Evolutionary conservation across 495 filamentous ascomycete species (phyloP).

Genomic region (Clavariopsis aquatica): DNA sequence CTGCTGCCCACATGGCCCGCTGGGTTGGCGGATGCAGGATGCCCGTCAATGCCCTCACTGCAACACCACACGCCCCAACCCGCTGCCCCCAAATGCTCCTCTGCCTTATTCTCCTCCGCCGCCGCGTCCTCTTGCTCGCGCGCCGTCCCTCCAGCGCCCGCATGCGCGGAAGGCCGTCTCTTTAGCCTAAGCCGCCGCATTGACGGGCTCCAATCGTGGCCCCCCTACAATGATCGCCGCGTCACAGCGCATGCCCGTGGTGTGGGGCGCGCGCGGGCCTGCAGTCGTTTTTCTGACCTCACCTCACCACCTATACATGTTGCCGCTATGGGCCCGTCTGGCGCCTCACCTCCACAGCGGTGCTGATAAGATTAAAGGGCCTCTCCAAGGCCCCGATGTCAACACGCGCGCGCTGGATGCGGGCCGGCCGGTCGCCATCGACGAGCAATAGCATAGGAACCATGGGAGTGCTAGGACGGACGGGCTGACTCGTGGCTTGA

Average conservation of each 20-base stretch:
- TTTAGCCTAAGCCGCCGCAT: constrained; percentile 32
- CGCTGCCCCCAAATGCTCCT: not conserved
- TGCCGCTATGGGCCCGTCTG: constrained; percentile 3
- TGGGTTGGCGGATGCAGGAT: constrained; percentile 25
- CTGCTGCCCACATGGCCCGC: constrained; percentile 33
- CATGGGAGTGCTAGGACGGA: constrained; percentile 12
- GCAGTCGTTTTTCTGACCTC: constrained; percentile 27
- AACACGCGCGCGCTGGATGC: not conserved
- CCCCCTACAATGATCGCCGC: constrained; percentile 32
- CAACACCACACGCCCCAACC: constrained; percentile 28
- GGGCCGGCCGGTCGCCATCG: not conserved
- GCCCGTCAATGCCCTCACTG: constrained; percentile 33
- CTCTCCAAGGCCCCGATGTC: not conserved
- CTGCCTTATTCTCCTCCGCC: constrained; percentile 13
- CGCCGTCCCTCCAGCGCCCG: constrained; percentile 2
- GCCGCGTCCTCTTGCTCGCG: constrained; percentile 1
- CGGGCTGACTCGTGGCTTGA: constrained; percentile 37
- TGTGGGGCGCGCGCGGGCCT: constrained; percentile 8
- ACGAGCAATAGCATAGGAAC: constrained; percentile 19
- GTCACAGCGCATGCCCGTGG: constrained; percentile 24
- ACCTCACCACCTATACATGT: constrained; percentile 26
- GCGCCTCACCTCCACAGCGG: constrained; percentile 15
- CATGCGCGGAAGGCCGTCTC: not conserved
- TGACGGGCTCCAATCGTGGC: constrained; percentile 29
- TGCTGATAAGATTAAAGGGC: constrained; percentile 38